These are phyloP conservation scores for Citrus sp. DNA, from an alignment of 345 rosid species.

Conservation along the genomic window DNA sequence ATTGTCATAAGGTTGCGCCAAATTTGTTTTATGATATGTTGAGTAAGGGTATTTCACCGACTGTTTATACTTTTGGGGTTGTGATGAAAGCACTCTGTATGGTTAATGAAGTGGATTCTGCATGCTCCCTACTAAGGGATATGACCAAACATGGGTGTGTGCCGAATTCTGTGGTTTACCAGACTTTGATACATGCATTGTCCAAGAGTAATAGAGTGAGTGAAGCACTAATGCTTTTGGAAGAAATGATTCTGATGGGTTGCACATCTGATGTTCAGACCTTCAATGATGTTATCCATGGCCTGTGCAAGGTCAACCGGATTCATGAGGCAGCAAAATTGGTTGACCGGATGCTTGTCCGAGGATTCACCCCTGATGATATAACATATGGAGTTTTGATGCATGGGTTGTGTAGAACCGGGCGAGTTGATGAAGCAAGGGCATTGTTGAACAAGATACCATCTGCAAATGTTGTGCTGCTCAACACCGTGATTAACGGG, in stretches of 20 bases:
- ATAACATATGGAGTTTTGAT: constrained; percentile 61
- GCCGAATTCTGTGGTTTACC: constrained; percentile 72
- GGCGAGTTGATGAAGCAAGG: constrained; percentile 72
- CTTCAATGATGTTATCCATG: constrained; percentile 68
- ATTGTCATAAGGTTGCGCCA: constrained; percentile 58
- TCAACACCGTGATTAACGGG: constrained; percentile 72
- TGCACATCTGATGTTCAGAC: constrained; percentile 77
- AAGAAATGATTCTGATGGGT: constrained; percentile 87
- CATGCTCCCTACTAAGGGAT: constrained; percentile 65
- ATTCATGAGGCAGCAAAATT: constrained; percentile 51
- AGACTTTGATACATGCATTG: constrained; percentile 73
- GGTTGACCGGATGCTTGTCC: constrained; percentile 73
- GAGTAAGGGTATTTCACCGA: constrained; percentile 58
- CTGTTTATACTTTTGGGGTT: constrained; percentile 65
- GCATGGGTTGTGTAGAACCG: constrained; percentile 60
- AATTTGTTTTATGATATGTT: constrained; percentile 89
- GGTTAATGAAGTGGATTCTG: constrained; percentile 69
- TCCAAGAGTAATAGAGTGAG: constrained; percentile 57
- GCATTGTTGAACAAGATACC: constrained; percentile 49
- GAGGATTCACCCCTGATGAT: constrained; percentile 68
- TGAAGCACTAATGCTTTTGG: constrained; percentile 66
- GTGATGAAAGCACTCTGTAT: constrained; percentile 76
- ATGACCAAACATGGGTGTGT: constrained; percentile 86
- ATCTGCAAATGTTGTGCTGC: constrained; percentile 42
- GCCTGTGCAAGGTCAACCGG: constrained; percentile 61